These are phyloP conservation scores for Rhynchosporium agropyri DNA, from an alignment of 2,329 filamentous ascomycete species.

Conservation along the genomic window DNA sequence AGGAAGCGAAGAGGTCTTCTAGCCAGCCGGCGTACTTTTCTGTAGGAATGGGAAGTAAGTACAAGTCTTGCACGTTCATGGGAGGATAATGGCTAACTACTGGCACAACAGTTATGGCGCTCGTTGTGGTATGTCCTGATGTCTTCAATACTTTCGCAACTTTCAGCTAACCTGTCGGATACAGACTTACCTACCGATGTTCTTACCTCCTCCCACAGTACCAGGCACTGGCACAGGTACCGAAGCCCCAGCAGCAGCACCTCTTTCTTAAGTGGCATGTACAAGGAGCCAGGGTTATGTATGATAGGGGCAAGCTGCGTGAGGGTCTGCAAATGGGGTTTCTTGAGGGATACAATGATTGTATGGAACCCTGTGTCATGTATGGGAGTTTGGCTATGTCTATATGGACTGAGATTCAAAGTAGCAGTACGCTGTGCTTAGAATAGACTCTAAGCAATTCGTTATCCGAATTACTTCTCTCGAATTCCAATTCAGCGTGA, in stretches of 20 bases:
- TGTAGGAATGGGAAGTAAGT: slow-evolving; percentile 74
- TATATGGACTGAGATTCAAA: neutral
- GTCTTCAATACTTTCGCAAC: neutral
- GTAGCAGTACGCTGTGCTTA: neutral
- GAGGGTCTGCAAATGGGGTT: too few species aligned
- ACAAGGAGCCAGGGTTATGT: slow-evolving; percentile 5
- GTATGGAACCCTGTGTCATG: neutral
- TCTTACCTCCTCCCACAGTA: slow-evolving; percentile 57
- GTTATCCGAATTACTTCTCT: neutral
- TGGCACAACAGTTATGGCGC: slow-evolving; percentile 40
- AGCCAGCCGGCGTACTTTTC: slow-evolving; percentile 74
- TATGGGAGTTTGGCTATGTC: neutral
- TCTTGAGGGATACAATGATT: neutral
- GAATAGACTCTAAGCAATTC: neutral
- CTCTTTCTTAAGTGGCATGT: slow-evolving; percentile 35
- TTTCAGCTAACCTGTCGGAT: slow-evolving; percentile 2
- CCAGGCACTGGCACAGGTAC: slow-evolving; percentile 46
- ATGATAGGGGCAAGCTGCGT: neutral
- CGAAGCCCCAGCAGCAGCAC: slow-evolving; percentile 51
- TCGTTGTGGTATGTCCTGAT: slow-evolving; percentile 46
- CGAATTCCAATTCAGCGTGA: neutral
- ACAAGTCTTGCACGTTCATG: neutral
- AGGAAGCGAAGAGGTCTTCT: slow-evolving; percentile 63
- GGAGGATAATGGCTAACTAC: neutral
- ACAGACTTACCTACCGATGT: slow-evolving; percentile 65